phyloP scores from a whole-genome alignment of 2,329 filamentous ascomycete species.

The Saccharata proteae region DNA sequence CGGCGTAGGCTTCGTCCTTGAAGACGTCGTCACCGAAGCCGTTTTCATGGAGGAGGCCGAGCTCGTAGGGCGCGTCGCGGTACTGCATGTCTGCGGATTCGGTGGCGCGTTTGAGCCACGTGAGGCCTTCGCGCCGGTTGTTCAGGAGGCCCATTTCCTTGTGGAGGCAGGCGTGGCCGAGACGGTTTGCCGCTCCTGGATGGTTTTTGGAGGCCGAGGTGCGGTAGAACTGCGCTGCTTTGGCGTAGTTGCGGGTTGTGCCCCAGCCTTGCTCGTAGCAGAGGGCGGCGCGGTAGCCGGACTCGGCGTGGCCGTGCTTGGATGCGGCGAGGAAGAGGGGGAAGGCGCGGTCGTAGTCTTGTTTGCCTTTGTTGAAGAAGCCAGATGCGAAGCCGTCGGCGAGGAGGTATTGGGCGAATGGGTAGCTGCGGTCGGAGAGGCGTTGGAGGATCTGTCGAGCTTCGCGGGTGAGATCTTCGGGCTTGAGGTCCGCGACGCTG shows the following conservation, averaged over 20 bases:
- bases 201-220: slow-evolving; percentile 87
- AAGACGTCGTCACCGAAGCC: slow-evolving; percentile 95
- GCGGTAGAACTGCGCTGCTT: slow-evolving; percentile 88
- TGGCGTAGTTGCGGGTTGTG: slow-evolving; percentile 74
- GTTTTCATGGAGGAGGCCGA: slow-evolving; percentile 76
- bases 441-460: slow-evolving; percentile 81
- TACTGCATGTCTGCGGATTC: slow-evolving; percentile 87
- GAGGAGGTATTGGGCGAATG: slow-evolving; percentile 96
- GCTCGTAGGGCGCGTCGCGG: slow-evolving; percentile 82
- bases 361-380: slow-evolving; percentile 86
- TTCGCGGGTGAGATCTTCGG: slow-evolving; percentile 63
- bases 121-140: slow-evolving; percentile 80
- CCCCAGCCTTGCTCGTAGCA: slow-evolving; percentile 99
- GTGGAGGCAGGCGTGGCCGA: slow-evolving; percentile 80
- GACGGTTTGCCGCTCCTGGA: slow-evolving; percentile 83
- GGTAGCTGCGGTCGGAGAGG: slow-evolving; percentile 76
- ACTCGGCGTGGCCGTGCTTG: slow-evolving; percentile 95
- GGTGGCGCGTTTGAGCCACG: slow-evolving; percentile 88
- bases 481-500: slow-evolving; percentile 36
- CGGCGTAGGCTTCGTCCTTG: slow-evolving; percentile 78
- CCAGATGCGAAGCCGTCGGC: slow-evolving; percentile 90
- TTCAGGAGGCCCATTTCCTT: slow-evolving; percentile 78
- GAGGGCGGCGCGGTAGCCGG: slow-evolving; percentile 80
- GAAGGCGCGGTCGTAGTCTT: slow-evolving; percentile 85
- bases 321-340: slow-evolving; percentile 84